Base-by-base conservation (phyloP, 345 rosid species). In the Mallotus nudiflorus region DNA sequence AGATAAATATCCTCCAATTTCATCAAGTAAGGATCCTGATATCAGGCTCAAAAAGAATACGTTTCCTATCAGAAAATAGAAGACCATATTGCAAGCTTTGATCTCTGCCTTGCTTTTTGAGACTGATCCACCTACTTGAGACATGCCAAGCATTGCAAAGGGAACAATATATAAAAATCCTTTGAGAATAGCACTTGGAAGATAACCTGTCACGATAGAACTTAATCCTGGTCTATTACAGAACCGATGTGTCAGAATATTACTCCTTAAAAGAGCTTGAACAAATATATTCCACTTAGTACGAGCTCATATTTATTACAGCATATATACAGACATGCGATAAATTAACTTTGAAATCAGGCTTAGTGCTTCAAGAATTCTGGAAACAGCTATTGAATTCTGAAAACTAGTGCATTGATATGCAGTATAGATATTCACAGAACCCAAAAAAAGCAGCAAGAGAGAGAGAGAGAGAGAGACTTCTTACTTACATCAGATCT, bases 11-110 rank as follows among this genome's bases (percentile, higher is more conserved):
- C 83, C 85, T 55, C 95, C 97, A 56, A 94, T 90, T 85, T 87
- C 90, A 58, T 94, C 97, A 13, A 94, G 87, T 68, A 94, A 77
- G 63, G 98, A 94, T 29, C 97, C 98, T 37, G 97, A 94, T 66
- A 94, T 78, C 78, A 91, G 73, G 75, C 93, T 91, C 86, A 91
- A 62, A 75, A 94, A 88, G 86, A 91, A 90, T 33, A 91, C 92
- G 82, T 94, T 94, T 65, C 96, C 97, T 80, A 94, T 78, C 9
- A 90, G 90, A 75, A 94, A 94, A 83, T 87, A 91, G 82, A 94
- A 90, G 67, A 87, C 96, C 96, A 91, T 91, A 79, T 90, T 88
- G 85, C 97, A 89, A 68, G 98, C 88, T 82, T 85, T 91, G n/a
- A 90, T 88, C 85, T 94, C 97, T 65, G 83, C 91, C 69, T 83